Base-by-base conservation (phyloP, 148 eudicot genomes). In the Silene conica region DNA sequence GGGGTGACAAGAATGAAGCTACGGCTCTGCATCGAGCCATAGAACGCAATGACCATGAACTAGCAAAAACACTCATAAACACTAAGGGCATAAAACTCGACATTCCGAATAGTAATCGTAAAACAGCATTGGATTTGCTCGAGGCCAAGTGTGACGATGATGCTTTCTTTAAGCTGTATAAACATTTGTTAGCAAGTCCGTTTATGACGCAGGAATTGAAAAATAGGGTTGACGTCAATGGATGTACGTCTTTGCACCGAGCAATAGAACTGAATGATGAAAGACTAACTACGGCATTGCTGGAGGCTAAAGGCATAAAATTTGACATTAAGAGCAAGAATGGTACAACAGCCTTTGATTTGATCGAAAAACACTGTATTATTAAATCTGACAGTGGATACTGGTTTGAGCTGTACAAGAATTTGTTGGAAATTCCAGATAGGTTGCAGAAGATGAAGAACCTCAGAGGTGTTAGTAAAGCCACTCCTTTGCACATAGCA, bases 1-100 rank as follows among this genome's bases (percentile, higher is more conserved):
- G 41, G 31, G 67, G 14, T 22, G 68, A 73, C 43, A 11, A 4
- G 10, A 1, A 73, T 15, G 50, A 50, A 34, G 22, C 69, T 18
- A 66, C 69, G 6, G 38, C 22, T 38, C 38, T 66, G 69, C 69
- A 66, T 66, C 69, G 69, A 66, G 48, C 69, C 6, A 66, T 66
- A 6, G 50, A 66, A 38, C 69, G 23, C 23, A 18, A 41, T 41
- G 52, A 66, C 52, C 11, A 18, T 66, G 50, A 18, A 6, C 69
- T 66, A 20, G 18, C 69, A 41, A 66, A 16, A 38, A 23, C 22
- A 38, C 45, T 66, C 22, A 8, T 66, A 8, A 22, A 66, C 18
- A 66, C 52, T 1, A 66, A 38, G 69, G 22, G 52, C 23, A 19
- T 38, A 7, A 66, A n/a, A 41, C 14, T 66, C 3, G 69, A 66